phyloP scores from a whole-genome alignment of 2,329 filamentous ascomycete species.

The Phialophora expanda region DNA sequence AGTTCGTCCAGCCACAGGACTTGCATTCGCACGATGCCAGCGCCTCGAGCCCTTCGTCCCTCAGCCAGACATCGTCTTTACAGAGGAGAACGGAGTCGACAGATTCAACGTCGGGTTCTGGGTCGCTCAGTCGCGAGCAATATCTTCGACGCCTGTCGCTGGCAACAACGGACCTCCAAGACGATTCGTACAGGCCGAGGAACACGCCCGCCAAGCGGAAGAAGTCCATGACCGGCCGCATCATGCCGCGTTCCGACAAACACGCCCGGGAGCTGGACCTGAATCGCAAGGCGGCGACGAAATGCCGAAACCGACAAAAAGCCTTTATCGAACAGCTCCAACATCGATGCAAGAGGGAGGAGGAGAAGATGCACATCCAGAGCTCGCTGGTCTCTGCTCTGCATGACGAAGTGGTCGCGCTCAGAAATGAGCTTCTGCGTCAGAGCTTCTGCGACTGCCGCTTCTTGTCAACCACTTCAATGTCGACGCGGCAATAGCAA shows the following conservation, averaged over 20 bases:
- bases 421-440: conserved; percentile 31
- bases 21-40: conserved; percentile 9
- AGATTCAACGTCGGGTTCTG: conserved; percentile 13
- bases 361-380: conserved; percentile 32
- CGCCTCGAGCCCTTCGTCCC: conserved; percentile 5
- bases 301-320: conserved; percentile 34
- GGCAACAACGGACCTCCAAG: conserved; percentile 16
- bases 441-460: conserved; percentile 31
- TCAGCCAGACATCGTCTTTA: conserved; percentile 9
- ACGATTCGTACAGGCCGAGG: conserved; percentile 28
- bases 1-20: conserved; percentile 26
- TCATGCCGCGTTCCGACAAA: conserved; percentile 30
- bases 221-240: conserved; percentile 22
- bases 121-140: conserved; percentile 17
- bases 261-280: conserved; percentile 34
- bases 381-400: conserved; percentile 31
- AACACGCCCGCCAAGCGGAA: conserved; percentile 22
- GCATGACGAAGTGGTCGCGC: conserved; percentile 29
- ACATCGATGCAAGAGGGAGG: conserved; percentile 27
- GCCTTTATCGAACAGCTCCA: conserved; percentile 32
- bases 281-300: conserved; percentile 33
- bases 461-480: background rate
- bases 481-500: background rate
- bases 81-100: conserved; percentile 6
- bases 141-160: conserved; percentile 28